These are phyloP conservation scores for Candida pini DNA, from an alignment of 805 yeast species.

Conservation along the genomic window DNA sequence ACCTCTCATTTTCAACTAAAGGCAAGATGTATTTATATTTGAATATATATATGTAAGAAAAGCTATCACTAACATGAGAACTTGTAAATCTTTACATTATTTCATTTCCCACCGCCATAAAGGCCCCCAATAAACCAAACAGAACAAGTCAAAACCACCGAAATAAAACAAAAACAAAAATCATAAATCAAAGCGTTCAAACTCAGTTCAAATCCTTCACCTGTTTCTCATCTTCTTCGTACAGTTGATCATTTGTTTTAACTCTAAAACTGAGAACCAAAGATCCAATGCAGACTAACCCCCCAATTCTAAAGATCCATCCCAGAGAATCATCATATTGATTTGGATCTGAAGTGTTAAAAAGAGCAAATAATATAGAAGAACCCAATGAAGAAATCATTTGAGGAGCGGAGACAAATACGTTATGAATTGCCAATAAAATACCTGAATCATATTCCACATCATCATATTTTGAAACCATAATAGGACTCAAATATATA, in stretches of 20 bases:
- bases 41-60: no score
- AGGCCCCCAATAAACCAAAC: no score
- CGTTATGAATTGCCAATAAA: constrained; percentile 51
- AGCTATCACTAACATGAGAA: no score
- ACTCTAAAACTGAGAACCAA: constrained; percentile 35
- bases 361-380: constrained; percentile 38
- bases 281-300: constrained; percentile 44
- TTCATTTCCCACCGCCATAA: no score
- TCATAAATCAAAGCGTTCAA: neutral
- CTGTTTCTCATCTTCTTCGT: constrained; percentile 27
- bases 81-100: no score
- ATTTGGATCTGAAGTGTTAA: constrained; percentile 25
- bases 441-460: constrained; percentile 53
- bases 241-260: constrained; percentile 35
- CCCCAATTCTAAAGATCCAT: constrained; percentile 56
- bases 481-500: constrained; percentile 14
- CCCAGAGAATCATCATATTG: constrained; percentile 39
- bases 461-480: constrained; percentile 29
- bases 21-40: no score
- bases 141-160: neutral
- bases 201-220: neutral
- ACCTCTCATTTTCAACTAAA: no score
- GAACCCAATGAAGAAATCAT: constrained; percentile 45
- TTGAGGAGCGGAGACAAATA: constrained; percentile 55
- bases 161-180: neutral